Evolutionary conservation across 768 basidiomycete species (phyloP), one percentile per base, ranked within the genome.

Genomic region (Coprinopsis strossmayeri): DNA sequence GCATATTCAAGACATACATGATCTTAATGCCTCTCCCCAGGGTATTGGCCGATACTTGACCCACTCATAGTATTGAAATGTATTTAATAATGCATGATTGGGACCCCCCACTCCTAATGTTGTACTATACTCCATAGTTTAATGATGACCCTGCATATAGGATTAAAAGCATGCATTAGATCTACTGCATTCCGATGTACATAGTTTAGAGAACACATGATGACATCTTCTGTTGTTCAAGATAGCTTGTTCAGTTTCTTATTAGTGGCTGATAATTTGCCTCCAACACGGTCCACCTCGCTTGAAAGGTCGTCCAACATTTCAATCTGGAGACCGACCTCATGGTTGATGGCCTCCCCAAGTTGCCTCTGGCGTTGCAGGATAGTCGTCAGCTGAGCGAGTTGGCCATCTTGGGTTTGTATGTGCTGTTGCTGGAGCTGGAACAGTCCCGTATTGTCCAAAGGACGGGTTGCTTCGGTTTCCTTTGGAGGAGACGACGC

Each of bases 301-400:
- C 73, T 65, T 5, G 79, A 72, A 52, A 98, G 68, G 61, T 81
- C 79, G 61, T 96, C 91, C 58, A 98, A 66, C 66, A 94, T 65
- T 59, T 93, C 91, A 55, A 82, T 93, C 63, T 98, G 95, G 52
- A 79, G 65, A 10, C 71, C 73, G 54, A 98, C 81, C 66, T 98
- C 95, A 43, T 73, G 76, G 43, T 78, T 76, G 50, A 98, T 96
- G 5, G 91, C 91, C 50, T 86, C 72, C 17, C 93, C 95, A 10
- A 97, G 76, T 23, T 89, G 82, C 59, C 83, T 76, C 65, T 97
- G 94, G 30, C 93, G 77, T 56, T 81, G 79, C 34, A 98, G 71
- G 50, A 96, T 83, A 0, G 89, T 77, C 0, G 88, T 84, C 40
- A 98, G 69, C 55, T 85, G 78, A 3, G 82, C 70, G n/a, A 95